phyloP scores from a whole-genome alignment of 2,329 filamentous ascomycete species.

The Byssothecium circinans region DNA sequence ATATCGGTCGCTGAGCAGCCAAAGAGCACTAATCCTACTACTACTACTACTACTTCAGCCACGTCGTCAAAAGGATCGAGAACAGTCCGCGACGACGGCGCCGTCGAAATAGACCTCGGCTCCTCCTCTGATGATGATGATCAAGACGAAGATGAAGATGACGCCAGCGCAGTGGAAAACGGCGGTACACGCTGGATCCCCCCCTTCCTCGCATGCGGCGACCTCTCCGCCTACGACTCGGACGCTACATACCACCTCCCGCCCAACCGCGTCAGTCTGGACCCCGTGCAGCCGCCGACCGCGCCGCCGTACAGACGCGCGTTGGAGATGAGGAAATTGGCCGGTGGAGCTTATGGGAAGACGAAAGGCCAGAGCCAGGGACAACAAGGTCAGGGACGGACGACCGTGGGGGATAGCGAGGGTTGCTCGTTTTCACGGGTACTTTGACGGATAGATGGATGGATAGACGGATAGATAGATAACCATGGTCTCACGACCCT shows the following conservation, averaged over 20 bases:
- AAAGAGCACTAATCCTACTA: not conserved
- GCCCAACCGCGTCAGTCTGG: slow-evolving; percentile 80
- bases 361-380: slow-evolving; percentile 50
- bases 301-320: slow-evolving; percentile 93
- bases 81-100: slow-evolving; percentile 49
- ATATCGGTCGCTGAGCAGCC: slow-evolving; percentile 51
- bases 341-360: slow-evolving; percentile 77
- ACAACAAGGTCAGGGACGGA: not conserved
- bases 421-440: too few species aligned
- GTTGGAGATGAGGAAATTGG: slow-evolving; percentile 76
- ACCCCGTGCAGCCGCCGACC: slow-evolving; percentile 92
- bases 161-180: too few species aligned
- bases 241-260: slow-evolving; percentile 93
- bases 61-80: slow-evolving; percentile 21
- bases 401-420: not conserved
- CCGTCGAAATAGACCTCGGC: slow-evolving; percentile 51
- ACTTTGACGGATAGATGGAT: too few species aligned
- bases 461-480: too few species aligned
- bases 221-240: slow-evolving; percentile 91
- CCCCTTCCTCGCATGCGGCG: slow-evolving; percentile 95
- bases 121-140: slow-evolving; percentile 48
- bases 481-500: too few species aligned
- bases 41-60: not conserved
- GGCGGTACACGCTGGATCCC: slow-evolving; percentile 76
- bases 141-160: slow-evolving; percentile 25